Evolutionary conservation across 1,139 yeast species (phyloP).

Genomic region (Taphrina communis): DNA sequence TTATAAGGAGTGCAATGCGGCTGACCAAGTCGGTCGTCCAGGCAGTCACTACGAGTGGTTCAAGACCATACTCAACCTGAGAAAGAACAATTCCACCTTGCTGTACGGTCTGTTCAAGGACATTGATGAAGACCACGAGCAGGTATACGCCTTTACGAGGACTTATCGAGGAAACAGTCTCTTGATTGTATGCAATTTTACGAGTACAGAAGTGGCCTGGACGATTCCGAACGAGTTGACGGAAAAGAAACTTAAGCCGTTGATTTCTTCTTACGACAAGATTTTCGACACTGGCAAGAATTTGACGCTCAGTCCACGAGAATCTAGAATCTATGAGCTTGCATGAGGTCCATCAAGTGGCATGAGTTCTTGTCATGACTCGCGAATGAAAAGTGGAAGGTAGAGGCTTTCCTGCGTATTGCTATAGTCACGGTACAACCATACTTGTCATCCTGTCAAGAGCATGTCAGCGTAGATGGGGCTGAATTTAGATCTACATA

Average conservation of each 20-base stretch:
- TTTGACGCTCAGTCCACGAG: not conserved
- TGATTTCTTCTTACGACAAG: slow-evolving; percentile 1
- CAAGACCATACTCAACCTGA: slow-evolving; percentile 55
- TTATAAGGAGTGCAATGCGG: slow-evolving; percentile 59
- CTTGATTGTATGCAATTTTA: slow-evolving; percentile 28
- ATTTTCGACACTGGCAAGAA: not conserved
- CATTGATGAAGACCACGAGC: slow-evolving; percentile 33
- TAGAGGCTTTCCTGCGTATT: too few species aligned
- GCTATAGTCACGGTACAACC: too few species aligned
- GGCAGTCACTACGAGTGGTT: slow-evolving; percentile 59
- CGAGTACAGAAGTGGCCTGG: slow-evolving; percentile 13
- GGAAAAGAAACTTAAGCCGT: not conserved
- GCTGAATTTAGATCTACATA: too few species aligned
- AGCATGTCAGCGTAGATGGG: too few species aligned
- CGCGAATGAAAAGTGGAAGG: not conserved
- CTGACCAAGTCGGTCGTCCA: slow-evolving; percentile 57
- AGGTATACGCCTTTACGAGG: slow-evolving; percentile 35
- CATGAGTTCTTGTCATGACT: not conserved
- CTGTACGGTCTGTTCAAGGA: slow-evolving; percentile 57
- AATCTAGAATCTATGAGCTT: slow-evolving; percentile 17
- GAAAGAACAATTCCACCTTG: slow-evolving; percentile 56
- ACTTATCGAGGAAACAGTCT: slow-evolving; percentile 2
- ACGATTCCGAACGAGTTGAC: not conserved
- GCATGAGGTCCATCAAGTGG: not conserved
- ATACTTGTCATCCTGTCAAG: too few species aligned